Base-by-base conservation (phyloP, 345 rosid genomes). In the Hibiscus syriacus region DNA sequence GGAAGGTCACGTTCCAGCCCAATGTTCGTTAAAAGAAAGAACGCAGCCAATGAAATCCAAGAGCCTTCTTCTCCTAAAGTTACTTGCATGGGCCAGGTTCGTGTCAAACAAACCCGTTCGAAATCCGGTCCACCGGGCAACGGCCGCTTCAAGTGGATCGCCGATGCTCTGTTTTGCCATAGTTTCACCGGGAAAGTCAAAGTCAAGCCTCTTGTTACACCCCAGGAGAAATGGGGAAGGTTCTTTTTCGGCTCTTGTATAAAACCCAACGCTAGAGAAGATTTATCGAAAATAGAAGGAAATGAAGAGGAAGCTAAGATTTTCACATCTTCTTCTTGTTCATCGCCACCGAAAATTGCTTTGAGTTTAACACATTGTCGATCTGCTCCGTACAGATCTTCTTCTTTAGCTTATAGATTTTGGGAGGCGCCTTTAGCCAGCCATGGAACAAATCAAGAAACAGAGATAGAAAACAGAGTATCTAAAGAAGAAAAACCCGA, bases 71-170 rank as follows among this genome's bases (percentile, higher is more conserved):
- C 98, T 8, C 98, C 98, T 0, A 90, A 88, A 72, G 98, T 92
- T 38, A 90, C 98, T 30, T 92, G 98, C 97, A 90, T 92, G 90
- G 98, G 98, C 20, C 97, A 92, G 72, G 96, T 92, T 56, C 88
- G 96, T 57, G 93, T 84, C 71, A 76, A 81, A 55, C 79, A 82
- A 34, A 39, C 71, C 29, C 69, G 70, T 59, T 5, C 26, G 50
- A 45, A 45, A 16, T n/a, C 50, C 50, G 50, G 8, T 45, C 50
- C 19, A 16, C 17, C 50, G 2, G 50, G 71, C 41, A 77, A 80
- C 3, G 79, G 90, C 57, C 78, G 82, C 3, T 83, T 90, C 64
- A 66, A 76, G 32, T 83, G 96, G 82, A 64, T 84, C 39, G 81
- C 43, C 19, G 72, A 70, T 70, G 65, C 76, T 68, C 39, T 78